Conservation (phyloP, 176 grass and related monocot species). For the Avena atlantica region DNA sequence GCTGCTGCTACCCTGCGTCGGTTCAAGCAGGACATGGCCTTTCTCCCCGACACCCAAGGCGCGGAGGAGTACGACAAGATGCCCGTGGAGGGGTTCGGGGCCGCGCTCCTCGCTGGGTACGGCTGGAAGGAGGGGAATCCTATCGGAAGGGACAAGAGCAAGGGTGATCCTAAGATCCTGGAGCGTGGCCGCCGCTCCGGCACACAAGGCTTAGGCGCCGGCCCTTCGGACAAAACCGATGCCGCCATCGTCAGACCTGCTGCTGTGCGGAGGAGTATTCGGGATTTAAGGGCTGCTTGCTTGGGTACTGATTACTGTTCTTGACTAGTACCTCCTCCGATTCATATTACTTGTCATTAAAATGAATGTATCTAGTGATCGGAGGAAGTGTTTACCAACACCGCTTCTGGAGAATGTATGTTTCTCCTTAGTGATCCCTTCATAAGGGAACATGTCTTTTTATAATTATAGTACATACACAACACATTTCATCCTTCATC, state of each 20-base stretch:
- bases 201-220: background rate
- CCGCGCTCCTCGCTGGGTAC: background rate
- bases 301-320: background rate
- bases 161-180: background rate
- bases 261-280: background rate
- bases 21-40: constrained; percentile 28
- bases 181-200: background rate
- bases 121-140: background rate
- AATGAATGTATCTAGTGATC: no score
- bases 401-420: background rate
- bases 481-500: no score
- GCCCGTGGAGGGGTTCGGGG: background rate
- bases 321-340: no score
- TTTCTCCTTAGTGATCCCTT: background rate
- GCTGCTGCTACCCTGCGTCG: background rate
- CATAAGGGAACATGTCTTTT: background rate
- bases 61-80: background rate
- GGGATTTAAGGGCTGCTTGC: no score
- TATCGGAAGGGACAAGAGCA: background rate
- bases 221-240: background rate
- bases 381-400: no score
- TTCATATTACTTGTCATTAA: no score
- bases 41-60: background rate
- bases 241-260: background rate
- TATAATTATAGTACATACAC: no score